These are phyloP conservation scores for Eimeria maxima DNA, from an alignment of 169 alveolate genomes.

Conservation along the genomic window DNA sequence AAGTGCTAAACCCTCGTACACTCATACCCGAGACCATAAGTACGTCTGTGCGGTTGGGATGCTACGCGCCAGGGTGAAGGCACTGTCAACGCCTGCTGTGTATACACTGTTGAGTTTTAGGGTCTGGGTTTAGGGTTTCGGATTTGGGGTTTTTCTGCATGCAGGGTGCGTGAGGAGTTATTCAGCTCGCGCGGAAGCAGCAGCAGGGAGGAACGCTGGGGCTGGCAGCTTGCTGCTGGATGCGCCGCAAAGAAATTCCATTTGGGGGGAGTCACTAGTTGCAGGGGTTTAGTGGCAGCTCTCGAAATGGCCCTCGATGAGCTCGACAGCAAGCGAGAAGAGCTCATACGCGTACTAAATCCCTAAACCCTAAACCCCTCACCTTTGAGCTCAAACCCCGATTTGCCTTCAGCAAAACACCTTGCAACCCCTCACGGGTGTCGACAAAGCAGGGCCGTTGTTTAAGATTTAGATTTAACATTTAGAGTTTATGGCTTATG, in stretches of 20 bases:
- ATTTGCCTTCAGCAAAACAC: background rate
- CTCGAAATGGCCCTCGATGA: constrained; percentile 42
- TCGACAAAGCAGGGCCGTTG: background rate
- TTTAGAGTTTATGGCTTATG: background rate
- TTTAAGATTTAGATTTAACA: background rate
- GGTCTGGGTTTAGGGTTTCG: background rate
- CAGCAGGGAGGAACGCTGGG: constrained; percentile 29
- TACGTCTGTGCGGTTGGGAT: background rate
- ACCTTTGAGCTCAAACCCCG: background rate
- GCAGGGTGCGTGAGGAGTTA: constrained; percentile 72
- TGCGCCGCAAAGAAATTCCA: background rate
- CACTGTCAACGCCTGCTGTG: background rate
- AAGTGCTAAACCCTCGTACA: background rate
- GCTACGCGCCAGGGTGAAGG: background rate
- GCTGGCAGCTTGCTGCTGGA: constrained; percentile 40
- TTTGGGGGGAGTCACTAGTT: constrained; percentile 57
- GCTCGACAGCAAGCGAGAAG: constrained; percentile 58
- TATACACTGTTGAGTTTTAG: background rate
- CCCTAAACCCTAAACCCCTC: constrained; percentile 13
- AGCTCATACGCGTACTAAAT: constrained; percentile 41
- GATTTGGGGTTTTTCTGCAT: background rate
- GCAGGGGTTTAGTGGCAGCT: constrained; percentile 51
- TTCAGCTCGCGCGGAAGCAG: constrained; percentile 30
- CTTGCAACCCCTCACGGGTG: background rate
- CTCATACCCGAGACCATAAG: background rate